Conservation (phyloP, 768 basidiomycete species). For the Xanthoconium stramineum region DNA sequence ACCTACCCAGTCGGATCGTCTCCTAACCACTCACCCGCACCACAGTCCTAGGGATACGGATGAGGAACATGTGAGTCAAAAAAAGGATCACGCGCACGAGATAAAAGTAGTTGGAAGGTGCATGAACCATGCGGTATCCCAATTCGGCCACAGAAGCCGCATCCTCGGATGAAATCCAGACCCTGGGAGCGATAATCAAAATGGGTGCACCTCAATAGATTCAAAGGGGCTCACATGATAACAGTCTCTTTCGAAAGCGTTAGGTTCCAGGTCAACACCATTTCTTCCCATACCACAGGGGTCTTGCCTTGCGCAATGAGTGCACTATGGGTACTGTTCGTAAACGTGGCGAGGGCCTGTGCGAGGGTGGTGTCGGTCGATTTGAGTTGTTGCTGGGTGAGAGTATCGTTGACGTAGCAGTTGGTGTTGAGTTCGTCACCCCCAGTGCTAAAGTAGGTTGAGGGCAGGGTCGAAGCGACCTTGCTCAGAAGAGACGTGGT, state of each 20-base stretch:
- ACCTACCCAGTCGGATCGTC: constrained; percentile 30
- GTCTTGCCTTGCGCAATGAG: constrained; percentile 60
- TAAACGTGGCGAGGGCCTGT: constrained; percentile 63
- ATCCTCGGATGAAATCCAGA: constrained; percentile 47
- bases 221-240: constrained; percentile 30
- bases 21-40: constrained; percentile 47
- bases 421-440: constrained; percentile 76
- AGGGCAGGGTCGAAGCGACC: constrained; percentile 51
- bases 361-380: constrained; percentile 51
- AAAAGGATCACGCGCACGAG: constrained; percentile 26
- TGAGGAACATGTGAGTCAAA: not conserved
- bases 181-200: constrained; percentile 18
- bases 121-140: constrained; percentile 46
- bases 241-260: constrained; percentile 41
- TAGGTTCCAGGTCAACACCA: constrained; percentile 41
- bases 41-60: constrained; percentile 37
- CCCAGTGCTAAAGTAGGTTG: constrained; percentile 71
- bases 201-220: not conserved
- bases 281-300: constrained; percentile 81
- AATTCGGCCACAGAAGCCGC: constrained; percentile 36
- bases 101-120: constrained; percentile 53
- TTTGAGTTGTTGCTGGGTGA: constrained; percentile 56
- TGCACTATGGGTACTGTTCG: constrained; percentile 53
- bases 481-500: constrained; percentile 50
- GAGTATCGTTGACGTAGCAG: constrained; percentile 62